Percentiles rank a stretch among this genome's conserved stretches.
These are phyloP conservation scores for Pharus latifolius DNA, from an alignment of 176 grass and related monocot genomes.

Conservation along the genomic window DNA sequence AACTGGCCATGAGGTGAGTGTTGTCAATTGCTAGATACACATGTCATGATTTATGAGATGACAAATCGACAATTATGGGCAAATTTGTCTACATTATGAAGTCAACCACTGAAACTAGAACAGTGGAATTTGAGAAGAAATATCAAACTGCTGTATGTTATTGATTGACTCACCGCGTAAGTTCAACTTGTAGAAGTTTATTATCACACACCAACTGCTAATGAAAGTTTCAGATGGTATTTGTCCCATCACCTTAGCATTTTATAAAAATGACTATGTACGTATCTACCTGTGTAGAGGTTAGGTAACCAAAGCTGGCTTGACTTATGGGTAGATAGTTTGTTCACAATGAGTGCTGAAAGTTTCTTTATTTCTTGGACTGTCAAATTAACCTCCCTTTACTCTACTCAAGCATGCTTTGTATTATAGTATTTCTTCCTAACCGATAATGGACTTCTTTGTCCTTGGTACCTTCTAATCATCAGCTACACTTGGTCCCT, in stretches of 20 bases:
- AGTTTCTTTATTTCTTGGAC: constrained; percentile 12
- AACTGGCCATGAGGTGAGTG: constrained; percentile 8
- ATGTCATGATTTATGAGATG: background rate
- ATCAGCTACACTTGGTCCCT: background rate
- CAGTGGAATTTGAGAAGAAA: background rate
- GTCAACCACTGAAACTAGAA: background rate
- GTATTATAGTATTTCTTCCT: background rate
- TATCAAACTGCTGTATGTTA: background rate
- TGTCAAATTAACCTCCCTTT: constrained; percentile 2
- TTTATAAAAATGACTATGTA: constrained; percentile 28
- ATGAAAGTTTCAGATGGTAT: constrained; percentile 10
- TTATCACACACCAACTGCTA: constrained; percentile 9
- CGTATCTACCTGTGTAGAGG: constrained; percentile 15
- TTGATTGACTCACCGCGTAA: constrained; percentile 9
- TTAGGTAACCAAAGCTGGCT: constrained; percentile 37
- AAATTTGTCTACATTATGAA: background rate
- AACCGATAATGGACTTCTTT: constrained; percentile 10
- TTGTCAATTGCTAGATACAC: background rate
- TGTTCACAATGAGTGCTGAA: background rate
- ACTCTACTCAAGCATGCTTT: constrained; percentile 12
- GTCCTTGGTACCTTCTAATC: background rate
- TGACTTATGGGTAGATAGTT: constrained; percentile 25
- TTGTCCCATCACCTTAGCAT: constrained; percentile 23
- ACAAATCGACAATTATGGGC: background rate
- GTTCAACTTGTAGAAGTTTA: constrained; percentile 13